phyloP scores from a whole-genome alignment of 768 basidiomycete genomes.

The Boletus barrowsii region DNA sequence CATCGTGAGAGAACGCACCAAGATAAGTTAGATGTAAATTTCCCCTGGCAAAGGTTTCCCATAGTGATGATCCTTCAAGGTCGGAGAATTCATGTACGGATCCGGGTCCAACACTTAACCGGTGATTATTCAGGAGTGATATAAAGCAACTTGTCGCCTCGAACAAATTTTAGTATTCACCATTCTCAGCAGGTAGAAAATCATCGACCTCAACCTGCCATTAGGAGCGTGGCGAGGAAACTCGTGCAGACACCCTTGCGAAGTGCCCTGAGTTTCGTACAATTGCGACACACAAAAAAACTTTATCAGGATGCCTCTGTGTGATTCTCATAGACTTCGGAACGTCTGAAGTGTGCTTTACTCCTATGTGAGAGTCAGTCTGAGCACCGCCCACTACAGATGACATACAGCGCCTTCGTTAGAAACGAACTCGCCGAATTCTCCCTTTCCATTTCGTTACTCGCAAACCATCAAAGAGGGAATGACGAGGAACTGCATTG shows the following conservation, averaged over 20 bases:
- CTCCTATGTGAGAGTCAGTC: constrained; percentile 60
- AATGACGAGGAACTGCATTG: constrained; percentile 75
- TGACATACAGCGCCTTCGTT: constrained; percentile 62
- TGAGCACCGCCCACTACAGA: constrained; percentile 40
- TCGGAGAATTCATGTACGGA: no score
- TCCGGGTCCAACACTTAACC: no score
- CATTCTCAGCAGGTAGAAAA: neutral
- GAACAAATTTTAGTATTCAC: neutral
- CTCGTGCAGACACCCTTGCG: constrained; percentile 82
- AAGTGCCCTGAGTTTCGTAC: constrained; percentile 78
- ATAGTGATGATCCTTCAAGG: no score
- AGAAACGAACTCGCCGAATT: constrained; percentile 78
- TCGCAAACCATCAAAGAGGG: constrained; percentile 83
- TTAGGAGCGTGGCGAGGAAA: constrained; percentile 62
- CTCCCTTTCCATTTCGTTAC: constrained; percentile 75
- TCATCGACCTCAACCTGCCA: constrained; percentile 55
- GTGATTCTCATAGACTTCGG: constrained; percentile 56
- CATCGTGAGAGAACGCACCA: constrained; percentile 84
- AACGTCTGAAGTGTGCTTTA: constrained; percentile 35
- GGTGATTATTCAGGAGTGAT: constrained; percentile 59
- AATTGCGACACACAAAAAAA: constrained; percentile 89
- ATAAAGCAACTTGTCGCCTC: constrained; percentile 62
- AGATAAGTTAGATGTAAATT: no score
- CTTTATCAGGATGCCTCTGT: constrained; percentile 56
- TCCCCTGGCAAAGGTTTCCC: no score